These are phyloP conservation scores for Schizophyllum amplum DNA, from an alignment of 1,284 basidiomycete genomes.

Conservation along the genomic window DNA sequence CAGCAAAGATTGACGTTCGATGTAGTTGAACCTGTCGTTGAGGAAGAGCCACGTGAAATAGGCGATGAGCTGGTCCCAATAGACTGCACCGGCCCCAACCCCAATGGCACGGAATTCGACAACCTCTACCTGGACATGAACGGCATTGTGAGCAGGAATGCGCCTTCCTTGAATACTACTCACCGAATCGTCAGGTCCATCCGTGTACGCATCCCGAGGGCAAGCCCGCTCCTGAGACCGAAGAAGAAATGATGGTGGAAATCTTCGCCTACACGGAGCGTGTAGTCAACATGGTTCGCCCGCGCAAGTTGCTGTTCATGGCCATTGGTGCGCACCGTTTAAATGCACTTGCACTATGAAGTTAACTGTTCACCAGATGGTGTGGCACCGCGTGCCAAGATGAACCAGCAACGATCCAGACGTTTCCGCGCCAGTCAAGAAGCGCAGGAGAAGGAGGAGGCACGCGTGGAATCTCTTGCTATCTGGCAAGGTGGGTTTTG, in stretches of 20 bases:
- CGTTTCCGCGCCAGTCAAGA: slow-evolving; percentile 95
- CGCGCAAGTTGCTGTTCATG: slow-evolving; percentile 95
- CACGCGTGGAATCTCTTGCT: slow-evolving; percentile 70
- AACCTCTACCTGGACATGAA: slow-evolving; percentile 95
- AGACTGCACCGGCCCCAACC: slow-evolving; percentile 81
- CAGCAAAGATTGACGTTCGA: neutral
- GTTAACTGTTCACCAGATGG: slow-evolving; percentile 53
- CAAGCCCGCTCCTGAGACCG: slow-evolving; percentile 93
- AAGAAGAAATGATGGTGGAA: slow-evolving; percentile 99
- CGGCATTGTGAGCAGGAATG: slow-evolving; percentile 53
- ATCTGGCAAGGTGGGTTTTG: slow-evolving; percentile 71
- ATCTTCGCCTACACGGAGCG: slow-evolving; percentile 96
- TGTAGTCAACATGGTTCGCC: slow-evolving; percentile 95
- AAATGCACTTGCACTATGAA: slow-evolving; percentile 2
- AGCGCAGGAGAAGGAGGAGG: slow-evolving; percentile 89
- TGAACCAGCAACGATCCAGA: slow-evolving; percentile 97
- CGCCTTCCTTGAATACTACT: slow-evolving; percentile 3
- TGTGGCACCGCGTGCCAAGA: slow-evolving; percentile 96
- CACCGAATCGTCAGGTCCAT: slow-evolving; percentile 62
- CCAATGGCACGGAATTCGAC: slow-evolving; percentile 96
- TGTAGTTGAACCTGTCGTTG: slow-evolving; percentile 68
- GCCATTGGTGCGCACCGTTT: slow-evolving; percentile 67
- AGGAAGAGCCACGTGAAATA: slow-evolving; percentile 65
- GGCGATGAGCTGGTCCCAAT: slow-evolving; percentile 72
- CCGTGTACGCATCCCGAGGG: slow-evolving; percentile 99